Evolutionary conservation across 192 early-diverging fungal species (phyloP), one percentile per base, ranked within the genome.

Genomic region (Jimgerdemannia lactiflua): DNA sequence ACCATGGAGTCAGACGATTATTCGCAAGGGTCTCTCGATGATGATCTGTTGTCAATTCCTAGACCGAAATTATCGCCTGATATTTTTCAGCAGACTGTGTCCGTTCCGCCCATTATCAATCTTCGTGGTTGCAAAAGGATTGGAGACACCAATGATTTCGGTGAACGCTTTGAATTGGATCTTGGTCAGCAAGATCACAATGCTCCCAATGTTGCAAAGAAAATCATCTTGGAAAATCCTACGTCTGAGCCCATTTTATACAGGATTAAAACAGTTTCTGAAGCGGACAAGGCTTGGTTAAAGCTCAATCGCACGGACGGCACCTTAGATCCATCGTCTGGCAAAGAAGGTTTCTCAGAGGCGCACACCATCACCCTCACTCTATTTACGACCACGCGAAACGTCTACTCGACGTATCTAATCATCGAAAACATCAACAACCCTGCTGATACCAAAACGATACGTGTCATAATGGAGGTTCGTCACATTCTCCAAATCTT

Each of bases 101-200:
- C 79, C 0, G 14, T 84, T 65, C 79, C 79, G 6, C 86, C 81
- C 18, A 54, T 83, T n/a, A 82, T 94, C 65, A 80, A 79, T 9
- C 73, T 94, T 41, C 84, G 91, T 20, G 92, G 92, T 3, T 94
- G 93, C 72, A 93, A 94, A 73, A 81, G 89, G 17, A 80, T 92
- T 39, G 77, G 82, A 41, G 82, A 80, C 63, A 71, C 72, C 29
- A 79, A 75, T 4, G 85, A 90, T 9, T 44, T 87, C 4, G 88
- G 88, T 65, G 91, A 91, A 39, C 82, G 93, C 19, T 95, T 87
- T 77, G 92, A 92, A 44, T 82, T 95, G 6, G 89, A 94, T 83
- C 80, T 94, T 40, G 94, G 94, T n/a, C 94, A 93, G 72, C 91
- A 91, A 70, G 94, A 95, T 77, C 78, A 91, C 67, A 89, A 88